Percentiles rank a stretch among this genome's conserved stretches.
These are phyloP conservation scores for Cryptococcus sp. DNA, from an alignment of 1,284 basidiomycete genomes.

Conservation along the genomic window DNA sequence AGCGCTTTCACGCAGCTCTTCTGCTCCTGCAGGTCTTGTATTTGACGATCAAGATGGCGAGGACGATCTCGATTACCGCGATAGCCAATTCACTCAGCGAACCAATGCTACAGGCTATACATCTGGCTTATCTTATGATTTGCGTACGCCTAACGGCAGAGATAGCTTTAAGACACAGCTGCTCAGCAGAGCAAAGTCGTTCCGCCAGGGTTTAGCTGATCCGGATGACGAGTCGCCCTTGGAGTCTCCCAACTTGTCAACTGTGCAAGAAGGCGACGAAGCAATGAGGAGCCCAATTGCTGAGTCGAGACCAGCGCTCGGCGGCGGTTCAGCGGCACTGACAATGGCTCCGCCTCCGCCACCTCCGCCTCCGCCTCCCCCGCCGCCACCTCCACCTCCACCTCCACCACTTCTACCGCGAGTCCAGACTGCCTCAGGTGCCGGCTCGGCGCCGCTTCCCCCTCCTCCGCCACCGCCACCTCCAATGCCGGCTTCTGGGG, in stretches of 20 bases:
- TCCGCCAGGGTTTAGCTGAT: conserved; percentile 17
- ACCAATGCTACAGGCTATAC: conserved; percentile 45
- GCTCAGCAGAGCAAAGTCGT: conserved; percentile 26
- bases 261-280: conserved; percentile 24
- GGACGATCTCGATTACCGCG: conserved; percentile 51
- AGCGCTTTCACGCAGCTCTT: conserved; percentile 39
- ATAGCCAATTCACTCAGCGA: conserved; percentile 15
- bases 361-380: conserved; percentile 16
- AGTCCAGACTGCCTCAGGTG: no score
- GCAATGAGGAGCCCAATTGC: background rate
- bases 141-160: conserved; percentile 21
- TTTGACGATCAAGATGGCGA: conserved; percentile 18
- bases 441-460: conserved; percentile 2
- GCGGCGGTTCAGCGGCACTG: conserved; percentile 6
- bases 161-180: conserved; percentile 27
- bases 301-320: background rate
- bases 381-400: conserved; percentile 7
- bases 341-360: conserved; percentile 41
- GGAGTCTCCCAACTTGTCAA: conserved; percentile 11
- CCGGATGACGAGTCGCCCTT: conserved; percentile 18
- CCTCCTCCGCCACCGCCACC: conserved; percentile 40
- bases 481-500: conserved; percentile 29
- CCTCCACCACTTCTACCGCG: background rate
- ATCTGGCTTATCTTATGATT: conserved; percentile 58
- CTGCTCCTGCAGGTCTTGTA: conserved; percentile 25